Base-by-base conservation (phyloP, 2,329 filamentous ascomycete genomes). In the Ophiocordyceps robertsii region DNA sequence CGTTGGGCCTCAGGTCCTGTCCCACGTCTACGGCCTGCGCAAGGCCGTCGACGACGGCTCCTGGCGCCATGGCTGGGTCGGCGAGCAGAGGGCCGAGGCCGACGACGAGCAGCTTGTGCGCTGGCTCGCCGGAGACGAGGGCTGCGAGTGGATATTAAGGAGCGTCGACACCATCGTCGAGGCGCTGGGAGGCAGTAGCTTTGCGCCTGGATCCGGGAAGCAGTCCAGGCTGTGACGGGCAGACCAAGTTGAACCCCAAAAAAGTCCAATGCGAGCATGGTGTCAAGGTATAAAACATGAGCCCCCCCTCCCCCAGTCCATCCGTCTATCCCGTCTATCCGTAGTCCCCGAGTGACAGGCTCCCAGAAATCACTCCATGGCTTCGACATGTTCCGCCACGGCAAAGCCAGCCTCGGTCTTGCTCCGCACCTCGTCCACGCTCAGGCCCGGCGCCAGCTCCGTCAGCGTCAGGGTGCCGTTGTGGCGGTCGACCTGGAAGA, bases 1-100 rank as follows among this genome's bases (percentile, higher is more conserved):
- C 1, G 86, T 92, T 0, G 86, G 79, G 0, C 86, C 85, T 1
- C 86, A 92, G 67, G 84, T 93, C 12, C 63, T 83, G 16, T 86
- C 80, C 50, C 86, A 93, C 61, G 70, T 92, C 0, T 90, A 88
- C 63, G 86, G 86, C 0, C 56, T 93, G 61, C 64, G 82, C 45
- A 92, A 92, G 66, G 83, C 77, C 1, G 69, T 82, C 41, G 77
- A 83, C 48, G 80, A 87, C 58, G 83, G 80, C 1, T 67, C 65
- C 17, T 71, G 70, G 62, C 52, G 51, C 49, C 50, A 47, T 10
- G 62, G 62, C 30, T 37, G 40, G 32, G 16, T 41, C 2, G 5
- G 52, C 59, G 36, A 27, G 29, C 21, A 6, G 9, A 3, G n/a
- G 33, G 33, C 6, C 33, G 33, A 17, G 4, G 53, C 51, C 0